phyloP scores from a whole-genome alignment of 2,329 filamentous ascomycete species.

The Rachicladosporium sp. region DNA sequence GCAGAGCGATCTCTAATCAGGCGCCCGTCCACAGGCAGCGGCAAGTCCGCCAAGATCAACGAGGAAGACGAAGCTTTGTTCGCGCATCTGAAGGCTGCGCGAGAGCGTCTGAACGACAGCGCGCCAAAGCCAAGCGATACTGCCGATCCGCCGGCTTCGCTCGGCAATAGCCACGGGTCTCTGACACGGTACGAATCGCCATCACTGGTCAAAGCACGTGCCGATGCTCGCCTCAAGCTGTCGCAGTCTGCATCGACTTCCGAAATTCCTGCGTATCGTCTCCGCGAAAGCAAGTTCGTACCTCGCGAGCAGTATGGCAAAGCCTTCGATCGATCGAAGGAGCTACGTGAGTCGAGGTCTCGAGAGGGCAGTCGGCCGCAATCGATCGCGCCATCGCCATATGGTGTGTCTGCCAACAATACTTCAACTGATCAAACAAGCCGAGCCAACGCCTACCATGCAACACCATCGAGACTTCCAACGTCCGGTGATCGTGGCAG shows the following conservation, averaged over 20 bases:
- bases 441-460: neutral
- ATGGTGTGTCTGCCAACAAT: neutral
- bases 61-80: conserved; percentile 24
- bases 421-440: neutral
- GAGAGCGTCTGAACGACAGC: conserved; percentile 15
- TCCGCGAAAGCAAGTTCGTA: conserved; percentile 25
- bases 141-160: conserved; percentile 4
- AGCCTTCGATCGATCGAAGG: conserved; percentile 22
- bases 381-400: neutral
- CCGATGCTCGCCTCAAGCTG: conserved; percentile 19
- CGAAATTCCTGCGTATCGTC: conserved; percentile 23
- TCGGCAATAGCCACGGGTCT: conserved; percentile 11
- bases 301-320: conserved; percentile 22
- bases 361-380: conserved; percentile 6
- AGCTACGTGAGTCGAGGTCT: conserved; percentile 14
- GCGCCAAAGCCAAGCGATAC: conserved; percentile 12
- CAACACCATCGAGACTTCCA: neutral
- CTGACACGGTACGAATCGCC: conserved; percentile 18
- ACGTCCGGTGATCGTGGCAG: neutral
- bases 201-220: conserved; percentile 19
- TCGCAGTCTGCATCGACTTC: conserved; percentile 6
- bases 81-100: conserved; percentile 20
- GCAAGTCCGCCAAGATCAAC: conserved; percentile 10
- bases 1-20: neutral
- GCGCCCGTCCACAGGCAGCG: conserved; percentile 8